phyloP scores from a whole-genome alignment of 1,139 yeast genomes.

The Pichia sp. region DNA sequence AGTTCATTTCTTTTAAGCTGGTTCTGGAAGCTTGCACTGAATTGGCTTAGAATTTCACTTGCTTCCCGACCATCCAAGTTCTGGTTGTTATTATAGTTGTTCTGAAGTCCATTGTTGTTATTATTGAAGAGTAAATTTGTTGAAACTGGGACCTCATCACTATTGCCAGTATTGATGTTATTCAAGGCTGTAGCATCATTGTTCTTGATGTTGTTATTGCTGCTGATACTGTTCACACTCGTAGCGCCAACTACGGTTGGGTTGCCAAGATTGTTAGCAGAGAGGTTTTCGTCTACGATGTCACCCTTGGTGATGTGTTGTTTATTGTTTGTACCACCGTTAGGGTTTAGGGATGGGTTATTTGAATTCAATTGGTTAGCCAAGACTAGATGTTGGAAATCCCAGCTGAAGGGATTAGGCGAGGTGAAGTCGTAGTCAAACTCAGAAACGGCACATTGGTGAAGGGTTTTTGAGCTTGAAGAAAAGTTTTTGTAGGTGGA shows the following conservation, averaged over 20 bases:
- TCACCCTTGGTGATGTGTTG: background rate
- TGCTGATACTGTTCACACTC: background rate
- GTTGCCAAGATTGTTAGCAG: background rate
- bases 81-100: background rate
- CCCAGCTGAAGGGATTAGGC: constrained; percentile 31
- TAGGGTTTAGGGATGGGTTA: background rate
- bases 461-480: constrained; percentile 6
- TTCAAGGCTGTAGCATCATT: background rate
- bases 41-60: constrained; percentile 6
- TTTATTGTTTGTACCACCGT: background rate
- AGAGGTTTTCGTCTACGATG: background rate
- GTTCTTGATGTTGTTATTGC: background rate
- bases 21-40: constrained; percentile 9
- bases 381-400: constrained; percentile 23
- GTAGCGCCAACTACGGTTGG: background rate
- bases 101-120: background rate
- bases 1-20: constrained; percentile 8
- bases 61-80: background rate
- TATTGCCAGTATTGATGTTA: background rate
- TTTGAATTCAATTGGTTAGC: constrained; percentile 3
- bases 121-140: background rate
- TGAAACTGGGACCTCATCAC: background rate
- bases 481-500: constrained; percentile 3
- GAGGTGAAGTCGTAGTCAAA: constrained; percentile 28
- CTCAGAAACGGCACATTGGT: constrained; percentile 32